Percentiles rank a stretch among this genome's conserved stretches.
phyloP scores from a whole-genome alignment of 2,329 filamentous ascomycete genomes.

The Botrytis hyacinthi region DNA sequence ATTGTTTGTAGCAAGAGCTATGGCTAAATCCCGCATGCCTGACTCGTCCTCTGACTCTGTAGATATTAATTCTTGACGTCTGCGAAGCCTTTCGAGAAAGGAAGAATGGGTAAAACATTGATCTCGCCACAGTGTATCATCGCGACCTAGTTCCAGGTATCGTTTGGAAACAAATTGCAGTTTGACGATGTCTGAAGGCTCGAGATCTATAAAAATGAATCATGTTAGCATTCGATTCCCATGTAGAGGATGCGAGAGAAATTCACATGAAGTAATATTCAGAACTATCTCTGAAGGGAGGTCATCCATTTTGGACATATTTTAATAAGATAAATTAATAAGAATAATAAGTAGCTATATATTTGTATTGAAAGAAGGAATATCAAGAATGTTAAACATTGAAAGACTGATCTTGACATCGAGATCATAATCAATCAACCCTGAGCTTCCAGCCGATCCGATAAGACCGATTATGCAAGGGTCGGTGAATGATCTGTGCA shows the following conservation, averaged over 20 bases:
- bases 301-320: slow-evolving; percentile 16
- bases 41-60: slow-evolving; percentile 41
- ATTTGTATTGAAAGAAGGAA: neutral
- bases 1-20: slow-evolving; percentile 32
- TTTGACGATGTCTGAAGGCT: slow-evolving; percentile 61
- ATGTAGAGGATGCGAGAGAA: neutral
- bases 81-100: slow-evolving; percentile 61
- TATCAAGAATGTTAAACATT: neutral
- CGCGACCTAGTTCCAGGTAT: slow-evolving; percentile 66
- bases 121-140: slow-evolving; percentile 73
- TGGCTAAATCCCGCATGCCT: slow-evolving; percentile 40
- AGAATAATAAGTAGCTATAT: neutral
- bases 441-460: slow-evolving; percentile 6
- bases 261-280: slow-evolving; percentile 18
- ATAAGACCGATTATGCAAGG: slow-evolving; percentile 1
- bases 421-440: neutral
- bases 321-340: no score
- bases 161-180: slow-evolving; percentile 68
- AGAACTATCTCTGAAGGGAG: slow-evolving; percentile 22
- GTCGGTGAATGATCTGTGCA: slow-evolving; percentile 1
- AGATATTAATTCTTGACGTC: slow-evolving; percentile 47
- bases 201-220: slow-evolving; percentile 50
- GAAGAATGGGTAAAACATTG: slow-evolving; percentile 70
- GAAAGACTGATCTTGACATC: neutral
- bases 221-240: neutral